Evolutionary conservation across 148 eudicot species (phyloP), one percentile per base, ranked within the genome.

Genomic region (Tetragonia tetragonoides): DNA sequence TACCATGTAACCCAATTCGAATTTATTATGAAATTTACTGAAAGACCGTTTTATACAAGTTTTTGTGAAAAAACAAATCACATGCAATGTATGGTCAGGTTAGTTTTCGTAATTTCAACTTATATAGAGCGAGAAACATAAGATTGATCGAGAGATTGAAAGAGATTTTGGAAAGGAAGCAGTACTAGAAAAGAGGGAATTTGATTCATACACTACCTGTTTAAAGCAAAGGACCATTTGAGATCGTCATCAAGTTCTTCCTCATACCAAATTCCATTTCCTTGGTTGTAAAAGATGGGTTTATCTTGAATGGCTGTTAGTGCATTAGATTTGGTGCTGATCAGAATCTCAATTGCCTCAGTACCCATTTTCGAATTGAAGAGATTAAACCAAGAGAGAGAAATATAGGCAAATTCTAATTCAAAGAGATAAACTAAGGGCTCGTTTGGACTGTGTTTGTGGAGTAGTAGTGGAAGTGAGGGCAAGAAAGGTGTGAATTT

Each of bases 181-280:
- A 69, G 3, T 42, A 0, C 1, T 28, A 49, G 15, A 3, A 28
- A 28, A 28, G n/a, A 34, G 5, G 40, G 12, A 6, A 12, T 2
- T n/a, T 7, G 8, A 37, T 14, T 10, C 11, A 44, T n/a, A 42
- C 0, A 1, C 47, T 10, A 91, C 96, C 93, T 91, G 54, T 91
- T 91, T 21, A 91, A 78, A 59, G 96, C 87, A 79, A 89, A 91
- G 7, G 93, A 91, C 96, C 96, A 91, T 82, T 89, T 91, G 74
- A 91, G 89, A 76, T 91, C 85, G 61, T 75, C 81, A 80, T 91
- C 96, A 62, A 91, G 81, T 80, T 85, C 93, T 85, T 91, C 96
- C 74, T 89, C 96, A 78, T 82, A 91, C 96, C 96, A 91, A 49
- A 84, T 64, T 66, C 77, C 85, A 49, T 72, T 51, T 15, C 70